Base-by-base conservation (phyloP, 768 basidiomycete genomes). In the Hygrophoropsis aurantiaca region DNA sequence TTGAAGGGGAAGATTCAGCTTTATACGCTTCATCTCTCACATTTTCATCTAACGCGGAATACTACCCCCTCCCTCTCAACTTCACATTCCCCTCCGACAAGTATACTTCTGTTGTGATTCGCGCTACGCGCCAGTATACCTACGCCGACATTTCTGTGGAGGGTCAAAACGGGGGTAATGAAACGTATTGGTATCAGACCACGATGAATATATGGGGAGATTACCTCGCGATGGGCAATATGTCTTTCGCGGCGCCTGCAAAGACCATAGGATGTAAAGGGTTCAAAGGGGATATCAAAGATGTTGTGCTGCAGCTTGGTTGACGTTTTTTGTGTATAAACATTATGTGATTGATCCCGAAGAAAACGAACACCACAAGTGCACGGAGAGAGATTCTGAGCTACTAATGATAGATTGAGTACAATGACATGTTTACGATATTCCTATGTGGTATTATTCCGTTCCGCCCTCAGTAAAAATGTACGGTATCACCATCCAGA, bases 171-270 rank as follows among this genome's bases (percentile, higher is more conserved):
- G 53, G 57, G 25, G 43, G 49, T 24, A 20, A 46, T 11, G 42
- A 60, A 40, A 57, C 49, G 13, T 57, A 54, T 19, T 70, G 60
- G 57, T 74, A 72, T 57, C 58, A 51, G 39, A 70, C 69, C n/a
- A 57, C 58, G 38, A 42, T 74, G 46, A 61, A 68, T 47, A 69
- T 73, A 11, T 72, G 72, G 71, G 71, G 71, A 11, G 66, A 66
- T 36, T 67, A 67, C 25, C 66, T 72, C 55, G 58, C 55, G 26
- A 52, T 54, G 20, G 70, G 64, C 25, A 74, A 74, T 46, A 73
- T 75, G 69, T 73, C 71, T 3, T 75, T 74, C 44, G 72, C 72
- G 1, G 74, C 74, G 10, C 73, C 72, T 1, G 58, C 70, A 3
- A 54, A 51, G 27, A 54, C 58, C 2, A 66, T 74, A 15, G 72